Evolutionary conservation across 2,329 filamentous ascomycete species (phyloP).

Genomic region (Fusarium sarcochroum): DNA sequence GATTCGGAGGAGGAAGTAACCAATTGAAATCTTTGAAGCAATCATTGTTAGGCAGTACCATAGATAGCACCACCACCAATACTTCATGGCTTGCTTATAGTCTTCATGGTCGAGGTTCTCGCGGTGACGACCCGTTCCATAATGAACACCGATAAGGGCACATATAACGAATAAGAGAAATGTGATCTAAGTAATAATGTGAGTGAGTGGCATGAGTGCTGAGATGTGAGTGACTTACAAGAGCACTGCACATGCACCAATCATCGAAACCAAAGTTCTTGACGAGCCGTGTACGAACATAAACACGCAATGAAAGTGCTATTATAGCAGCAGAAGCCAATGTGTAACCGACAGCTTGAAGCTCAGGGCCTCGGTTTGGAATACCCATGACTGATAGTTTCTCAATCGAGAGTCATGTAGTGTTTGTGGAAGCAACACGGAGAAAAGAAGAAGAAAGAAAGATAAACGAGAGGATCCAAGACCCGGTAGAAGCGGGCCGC

Average conservation of each 20-base stretch:
- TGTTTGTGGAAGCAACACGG: slow-evolving; percentile 1
- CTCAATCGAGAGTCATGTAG: neutral
- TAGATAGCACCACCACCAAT: slow-evolving; percentile 58
- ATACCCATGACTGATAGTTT: slow-evolving; percentile 38
- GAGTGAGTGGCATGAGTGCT: too few relatives aligned
- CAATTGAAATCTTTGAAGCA: slow-evolving; percentile 59
- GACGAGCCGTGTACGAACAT: slow-evolving; percentile 53
- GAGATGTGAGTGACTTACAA: slow-evolving; percentile 41
- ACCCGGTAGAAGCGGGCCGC: slow-evolving; percentile 34
- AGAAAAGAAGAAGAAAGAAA: slow-evolving; percentile 14
- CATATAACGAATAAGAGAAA: slow-evolving; percentile 56
- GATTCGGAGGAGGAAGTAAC: slow-evolving; percentile 59
- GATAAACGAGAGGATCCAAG: slow-evolving; percentile 32
- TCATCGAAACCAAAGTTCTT: slow-evolving; percentile 58
- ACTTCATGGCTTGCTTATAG: slow-evolving; percentile 53
- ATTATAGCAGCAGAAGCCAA: slow-evolving; percentile 49
- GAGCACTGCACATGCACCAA: slow-evolving; percentile 56
- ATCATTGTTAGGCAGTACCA: slow-evolving; percentile 56
- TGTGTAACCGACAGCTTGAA: slow-evolving; percentile 52
- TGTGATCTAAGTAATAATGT: slow-evolving; percentile 44
- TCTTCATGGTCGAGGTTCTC: slow-evolving; percentile 49
- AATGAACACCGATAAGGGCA: slow-evolving; percentile 54
- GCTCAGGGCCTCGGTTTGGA: slow-evolving; percentile 53
- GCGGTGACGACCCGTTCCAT: slow-evolving; percentile 59
- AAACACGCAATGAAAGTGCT: slow-evolving; percentile 52